Percentiles rank a stretch among this genome's conserved stretches.
These are phyloP conservation scores for Chlamydomonas sp. DNA, from an alignment of 139 green algal genomes.

Conservation along the genomic window DNA sequence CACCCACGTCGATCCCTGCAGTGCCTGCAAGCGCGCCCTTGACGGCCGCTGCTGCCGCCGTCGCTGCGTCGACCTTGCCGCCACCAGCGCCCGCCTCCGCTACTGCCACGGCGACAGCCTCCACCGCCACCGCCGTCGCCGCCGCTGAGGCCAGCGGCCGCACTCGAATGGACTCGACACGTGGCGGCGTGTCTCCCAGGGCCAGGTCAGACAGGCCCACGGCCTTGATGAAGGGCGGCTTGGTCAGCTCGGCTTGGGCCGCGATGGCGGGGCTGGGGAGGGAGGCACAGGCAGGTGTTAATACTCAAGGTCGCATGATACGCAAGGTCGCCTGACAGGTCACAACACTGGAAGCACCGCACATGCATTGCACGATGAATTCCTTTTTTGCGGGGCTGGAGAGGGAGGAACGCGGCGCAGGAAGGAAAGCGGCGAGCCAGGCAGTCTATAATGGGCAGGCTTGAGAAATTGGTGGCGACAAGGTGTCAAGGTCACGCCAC, in stretches of 20 bases:
- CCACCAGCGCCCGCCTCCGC: background rate
- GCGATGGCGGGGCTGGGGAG: background rate
- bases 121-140: slow-evolving; percentile 12
- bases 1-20: background rate
- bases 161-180: background rate
- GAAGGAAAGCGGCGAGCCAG: no score
- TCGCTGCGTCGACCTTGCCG: background rate
- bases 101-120: background rate
- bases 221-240: slow-evolving; percentile 29
- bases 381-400: no score
- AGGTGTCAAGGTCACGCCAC: no score
- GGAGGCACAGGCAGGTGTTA: background rate
- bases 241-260: slow-evolving; percentile 6
- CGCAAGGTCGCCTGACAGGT: no score
- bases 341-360: no score
- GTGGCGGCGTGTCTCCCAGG: slow-evolving; percentile 6
- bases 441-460: no score
- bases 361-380: no score
- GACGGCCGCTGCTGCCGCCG: no score
- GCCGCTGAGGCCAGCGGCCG: slow-evolving; percentile 23
- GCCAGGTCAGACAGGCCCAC: slow-evolving; percentile 14
- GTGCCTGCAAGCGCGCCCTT: no score
- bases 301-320: no score
- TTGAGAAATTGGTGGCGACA: no score
- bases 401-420: no score